phyloP scores from a whole-genome alignment of 2,329 filamentous ascomycete species.

The Cordyceps farinosa region DNA sequence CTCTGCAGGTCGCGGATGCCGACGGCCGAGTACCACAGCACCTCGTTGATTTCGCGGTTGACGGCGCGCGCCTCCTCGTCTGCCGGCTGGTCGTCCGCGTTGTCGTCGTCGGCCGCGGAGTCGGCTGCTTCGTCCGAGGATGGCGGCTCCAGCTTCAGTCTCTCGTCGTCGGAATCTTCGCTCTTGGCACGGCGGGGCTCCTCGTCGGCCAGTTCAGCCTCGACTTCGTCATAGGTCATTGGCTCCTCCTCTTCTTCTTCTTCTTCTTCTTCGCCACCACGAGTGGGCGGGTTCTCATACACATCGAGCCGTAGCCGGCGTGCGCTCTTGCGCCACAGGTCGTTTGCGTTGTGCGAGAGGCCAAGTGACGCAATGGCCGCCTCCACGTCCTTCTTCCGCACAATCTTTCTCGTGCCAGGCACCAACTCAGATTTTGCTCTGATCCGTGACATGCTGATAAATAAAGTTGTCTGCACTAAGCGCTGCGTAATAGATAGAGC shows the following conservation, averaged over 20 bases:
- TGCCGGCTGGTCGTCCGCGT: slow-evolving; percentile 2
- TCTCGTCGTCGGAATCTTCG: neutral
- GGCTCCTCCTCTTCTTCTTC: slow-evolving; percentile 25
- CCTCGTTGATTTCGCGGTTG: slow-evolving; percentile 39
- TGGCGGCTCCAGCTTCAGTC: neutral
- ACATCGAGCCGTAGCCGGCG: slow-evolving; percentile 49
- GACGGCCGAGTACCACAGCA: slow-evolving; percentile 39
- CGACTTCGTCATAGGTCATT: slow-evolving; percentile 44
- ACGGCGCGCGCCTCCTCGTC: slow-evolving; percentile 32
- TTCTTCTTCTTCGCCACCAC: slow-evolving; percentile 23
- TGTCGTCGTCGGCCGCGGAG: slow-evolving; percentile 19
- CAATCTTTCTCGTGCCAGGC: slow-evolving; percentile 29
- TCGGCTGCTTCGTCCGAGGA: neutral
- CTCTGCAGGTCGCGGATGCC: slow-evolving; percentile 36
- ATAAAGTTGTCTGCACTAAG: slow-evolving; percentile 65
- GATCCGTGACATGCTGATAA: slow-evolving; percentile 66
- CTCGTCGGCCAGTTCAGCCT: slow-evolving; percentile 33
- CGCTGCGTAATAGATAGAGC: slow-evolving; percentile 64
- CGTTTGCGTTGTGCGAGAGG: slow-evolving; percentile 33
- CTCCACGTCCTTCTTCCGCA: slow-evolving; percentile 44
- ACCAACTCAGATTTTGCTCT: slow-evolving; percentile 43
- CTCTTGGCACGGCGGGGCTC: slow-evolving; percentile 1
- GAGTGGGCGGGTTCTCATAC: slow-evolving; percentile 32
- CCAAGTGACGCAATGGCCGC: slow-evolving; percentile 48
- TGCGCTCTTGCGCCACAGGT: slow-evolving; percentile 48